Conservation (phyloP, 257 asterid species). For the Plectranthus barbatus region DNA sequence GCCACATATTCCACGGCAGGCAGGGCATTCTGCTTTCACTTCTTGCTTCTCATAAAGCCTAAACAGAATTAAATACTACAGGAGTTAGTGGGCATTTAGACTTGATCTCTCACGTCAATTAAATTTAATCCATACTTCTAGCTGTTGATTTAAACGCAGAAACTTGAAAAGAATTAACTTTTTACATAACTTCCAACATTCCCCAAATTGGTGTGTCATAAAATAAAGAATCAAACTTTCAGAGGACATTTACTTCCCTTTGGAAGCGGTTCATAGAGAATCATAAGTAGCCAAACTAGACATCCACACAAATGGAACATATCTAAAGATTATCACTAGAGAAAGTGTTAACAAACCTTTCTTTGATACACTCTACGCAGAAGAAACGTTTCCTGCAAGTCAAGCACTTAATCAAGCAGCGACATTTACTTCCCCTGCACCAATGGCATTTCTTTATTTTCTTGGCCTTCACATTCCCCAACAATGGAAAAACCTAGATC, state of each 20-base stretch:
- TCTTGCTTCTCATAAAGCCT: slow-evolving; percentile 72
- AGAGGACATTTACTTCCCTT: not conserved
- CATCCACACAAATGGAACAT: not conserved
- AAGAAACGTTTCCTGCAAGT: slow-evolving; percentile 76
- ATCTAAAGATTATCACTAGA: not conserved
- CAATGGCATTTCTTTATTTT: slow-evolving; percentile 76
- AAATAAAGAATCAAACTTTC: not conserved
- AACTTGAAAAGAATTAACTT: not conserved
- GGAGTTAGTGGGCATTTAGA: slow-evolving; percentile 10
- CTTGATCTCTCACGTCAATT: not conserved
- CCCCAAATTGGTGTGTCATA: not conserved
- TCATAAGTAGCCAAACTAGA: not conserved
- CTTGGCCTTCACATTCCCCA: slow-evolving; percentile 44
- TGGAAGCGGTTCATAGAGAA: not conserved
- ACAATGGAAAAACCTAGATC: slow-evolving; percentile 63
- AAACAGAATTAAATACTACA: slow-evolving; percentile 13
- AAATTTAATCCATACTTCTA: not conserved
- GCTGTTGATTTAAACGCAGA: not conserved
- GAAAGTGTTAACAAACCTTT: slow-evolving; percentile 43
- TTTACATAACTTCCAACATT: not conserved
- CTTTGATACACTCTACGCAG: slow-evolving; percentile 64
- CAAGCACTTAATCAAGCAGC: slow-evolving; percentile 60
- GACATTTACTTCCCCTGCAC: slow-evolving; percentile 54
- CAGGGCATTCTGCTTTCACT: slow-evolving; percentile 67
- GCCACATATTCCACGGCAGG: slow-evolving; percentile 63